Evolutionary conservation across 2,329 filamentous ascomycete genomes (phyloP).

Genomic region (Aspergillus carbonarius): DNA sequence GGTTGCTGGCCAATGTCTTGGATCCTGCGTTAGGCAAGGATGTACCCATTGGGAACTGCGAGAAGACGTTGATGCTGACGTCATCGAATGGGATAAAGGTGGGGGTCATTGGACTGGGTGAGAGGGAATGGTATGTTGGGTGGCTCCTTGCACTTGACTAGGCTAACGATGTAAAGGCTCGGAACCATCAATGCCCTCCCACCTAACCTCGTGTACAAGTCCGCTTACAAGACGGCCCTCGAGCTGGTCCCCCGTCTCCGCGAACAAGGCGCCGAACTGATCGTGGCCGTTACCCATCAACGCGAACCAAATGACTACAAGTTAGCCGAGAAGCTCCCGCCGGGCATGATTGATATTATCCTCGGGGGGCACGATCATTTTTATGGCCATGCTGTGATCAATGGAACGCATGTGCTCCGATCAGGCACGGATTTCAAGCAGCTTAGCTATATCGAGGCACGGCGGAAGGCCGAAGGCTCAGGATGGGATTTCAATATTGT

Average conservation of each 20-base stretch:
- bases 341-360: conserved; percentile 77
- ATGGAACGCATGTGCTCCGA: conserved; percentile 78
- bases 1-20: conserved; percentile 84
- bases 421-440: conserved; percentile 93
- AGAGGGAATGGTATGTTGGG: conserved; percentile 68
- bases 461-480: conserved; percentile 52
- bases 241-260: conserved; percentile 72
- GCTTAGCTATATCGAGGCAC: conserved; percentile 80
- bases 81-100: conserved; percentile 82
- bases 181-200: conserved; percentile 85
- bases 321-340: conserved; percentile 68
- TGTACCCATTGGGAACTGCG: conserved; percentile 72
- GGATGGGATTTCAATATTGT: conserved; percentile 79
- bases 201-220: conserved; percentile 77
- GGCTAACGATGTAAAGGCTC: conserved; percentile 49
- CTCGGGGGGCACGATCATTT: conserved; percentile 89
- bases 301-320: conserved; percentile 88
- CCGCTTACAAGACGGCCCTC: conserved; percentile 71
- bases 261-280: conserved; percentile 74
- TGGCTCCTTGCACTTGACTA: background rate
- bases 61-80: conserved; percentile 73
- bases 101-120: conserved; percentile 79
- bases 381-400: conserved; percentile 74
- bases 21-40: conserved; percentile 76
- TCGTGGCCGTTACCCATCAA: conserved; percentile 81